These are phyloP conservation scores for Asterella californica DNA, from an alignment of 225 moss, liverwort and hornwort genomes.

Conservation along the genomic window DNA sequence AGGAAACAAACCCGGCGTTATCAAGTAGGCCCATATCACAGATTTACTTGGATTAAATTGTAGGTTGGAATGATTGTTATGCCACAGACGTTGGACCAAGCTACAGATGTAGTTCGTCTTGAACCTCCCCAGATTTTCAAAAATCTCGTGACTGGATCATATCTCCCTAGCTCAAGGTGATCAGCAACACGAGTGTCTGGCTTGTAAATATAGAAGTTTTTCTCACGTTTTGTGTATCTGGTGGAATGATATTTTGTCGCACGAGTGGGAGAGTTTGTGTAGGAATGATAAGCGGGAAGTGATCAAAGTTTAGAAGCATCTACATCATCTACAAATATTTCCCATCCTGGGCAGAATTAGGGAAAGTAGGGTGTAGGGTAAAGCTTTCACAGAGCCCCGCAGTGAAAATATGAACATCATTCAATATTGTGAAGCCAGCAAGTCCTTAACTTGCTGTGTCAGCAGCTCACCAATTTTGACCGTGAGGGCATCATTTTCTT, in stretches of 20 bases:
- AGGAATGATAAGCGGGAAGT: slow-evolving; percentile 10
- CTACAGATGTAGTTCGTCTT: neutral
- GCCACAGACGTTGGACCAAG: neutral
- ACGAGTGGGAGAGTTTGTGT: slow-evolving; percentile 17
- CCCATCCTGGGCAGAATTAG: neutral
- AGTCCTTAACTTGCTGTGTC: neutral
- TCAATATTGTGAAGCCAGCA: neutral
- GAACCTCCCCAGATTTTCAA: neutral
- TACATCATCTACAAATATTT: too few relatives aligned
- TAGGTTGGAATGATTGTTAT: neutral
- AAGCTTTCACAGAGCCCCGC: neutral
- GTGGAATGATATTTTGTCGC: neutral
- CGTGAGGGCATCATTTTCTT: neutral
- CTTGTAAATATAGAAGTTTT: neutral
- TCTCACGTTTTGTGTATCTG: neutral
- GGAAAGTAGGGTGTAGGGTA: slow-evolving; percentile 17
- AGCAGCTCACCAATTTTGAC: slow-evolving; percentile 5
- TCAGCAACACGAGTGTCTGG: neutral
- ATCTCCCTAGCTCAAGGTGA: neutral
- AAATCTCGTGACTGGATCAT: neutral
- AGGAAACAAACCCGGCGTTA: slow-evolving; percentile 21
- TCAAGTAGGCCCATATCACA: slow-evolving; percentile 35
- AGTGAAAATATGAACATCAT: neutral
- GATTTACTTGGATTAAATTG: neutral
- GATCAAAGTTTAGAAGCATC: slow-evolving; percentile 6